A percentile compares a stretch with the other conserved stretches of the same genome.
Evolutionary conservation across 2,329 filamentous ascomycete species (phyloP).

Genomic region (Aureobasidium pullulans): DNA sequence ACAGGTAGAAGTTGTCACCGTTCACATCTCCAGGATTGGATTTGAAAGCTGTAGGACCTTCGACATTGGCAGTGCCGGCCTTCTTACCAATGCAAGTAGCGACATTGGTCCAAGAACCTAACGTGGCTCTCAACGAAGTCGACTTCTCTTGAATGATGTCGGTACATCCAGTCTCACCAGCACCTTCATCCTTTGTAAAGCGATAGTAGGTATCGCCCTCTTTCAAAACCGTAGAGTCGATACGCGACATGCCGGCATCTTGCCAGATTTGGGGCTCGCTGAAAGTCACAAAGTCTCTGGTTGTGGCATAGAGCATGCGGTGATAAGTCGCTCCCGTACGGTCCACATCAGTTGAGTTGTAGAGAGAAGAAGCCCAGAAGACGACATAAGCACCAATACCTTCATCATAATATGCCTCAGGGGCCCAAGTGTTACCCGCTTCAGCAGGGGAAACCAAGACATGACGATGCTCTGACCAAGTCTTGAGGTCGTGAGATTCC

Average conservation of each 20-base stretch:
- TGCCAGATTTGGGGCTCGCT: slow-evolving; percentile 44
- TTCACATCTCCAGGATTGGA: slow-evolving; percentile 43
- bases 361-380: slow-evolving; percentile 45
- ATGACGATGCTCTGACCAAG: slow-evolving; percentile 46
- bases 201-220: slow-evolving; percentile 40
- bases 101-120: slow-evolving; percentile 39
- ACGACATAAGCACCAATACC: slow-evolving; percentile 35
- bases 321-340: slow-evolving; percentile 42
- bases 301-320: slow-evolving; percentile 47
- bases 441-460: slow-evolving; percentile 42
- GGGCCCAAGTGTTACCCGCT: slow-evolving; percentile 49
- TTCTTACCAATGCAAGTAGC: slow-evolving; percentile 45
- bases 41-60: slow-evolving; percentile 48
- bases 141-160: slow-evolving; percentile 51
- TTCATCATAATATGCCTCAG: slow-evolving; percentile 45
- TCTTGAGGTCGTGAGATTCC: slow-evolving; percentile 45
- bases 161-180: slow-evolving; percentile 41
- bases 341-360: slow-evolving; percentile 33
- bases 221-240: slow-evolving; percentile 46
- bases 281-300: slow-evolving; percentile 45
- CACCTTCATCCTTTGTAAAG: slow-evolving; percentile 51
- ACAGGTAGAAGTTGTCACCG: slow-evolving; percentile 49
- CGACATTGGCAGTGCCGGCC: slow-evolving; percentile 43
- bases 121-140: slow-evolving; percentile 31
- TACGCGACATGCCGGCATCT: slow-evolving; percentile 44